Percentiles rank a stretch among this genome's conserved stretches.
Evolutionary conservation across 495 filamentous ascomycete genomes (phyloP).

Genomic region (Hypoxylon subgilvum): DNA sequence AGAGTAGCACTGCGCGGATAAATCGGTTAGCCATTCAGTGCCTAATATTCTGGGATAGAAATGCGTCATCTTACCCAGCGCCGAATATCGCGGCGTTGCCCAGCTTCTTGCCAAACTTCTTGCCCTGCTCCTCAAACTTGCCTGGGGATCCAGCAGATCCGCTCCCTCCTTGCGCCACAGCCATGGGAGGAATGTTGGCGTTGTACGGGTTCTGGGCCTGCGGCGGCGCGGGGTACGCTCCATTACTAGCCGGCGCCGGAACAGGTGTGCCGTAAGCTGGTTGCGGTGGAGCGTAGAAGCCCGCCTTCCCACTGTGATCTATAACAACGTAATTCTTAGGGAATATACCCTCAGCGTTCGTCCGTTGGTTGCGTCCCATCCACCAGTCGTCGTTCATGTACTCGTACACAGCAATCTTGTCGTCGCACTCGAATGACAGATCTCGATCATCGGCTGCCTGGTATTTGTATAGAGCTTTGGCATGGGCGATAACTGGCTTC

Average conservation of each 20-base stretch:
- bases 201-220: conserved; percentile 55
- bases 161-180: conserved; percentile 44
- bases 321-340: conserved; percentile 84
- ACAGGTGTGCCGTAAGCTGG: conserved; percentile 38
- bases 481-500: conserved; percentile 68
- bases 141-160: conserved; percentile 26
- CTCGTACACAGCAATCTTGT: conserved; percentile 77
- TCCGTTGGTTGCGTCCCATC: conserved; percentile 82
- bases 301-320: conserved; percentile 43
- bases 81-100: conserved; percentile 79
- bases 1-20: too few relatives aligned
- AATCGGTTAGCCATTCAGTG: too few relatives aligned
- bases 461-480: conserved; percentile 86
- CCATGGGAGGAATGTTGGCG: conserved; percentile 58
- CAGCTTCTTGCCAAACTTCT: conserved; percentile 81
- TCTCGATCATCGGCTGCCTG: conserved; percentile 78
- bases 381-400: conserved; percentile 98
- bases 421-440: conserved; percentile 73
- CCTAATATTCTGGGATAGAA: too few relatives aligned
- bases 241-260: conserved; percentile 21
- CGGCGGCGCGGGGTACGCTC: conserved; percentile 42
- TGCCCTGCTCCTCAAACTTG: conserved; percentile 49
- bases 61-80: too few relatives aligned
- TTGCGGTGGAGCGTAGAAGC: conserved; percentile 41
- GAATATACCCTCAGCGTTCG: conserved; percentile 86